Evolutionary conservation across 1,139 yeast species (phyloP).

Genomic region (Martiniozyma asiatica): DNA sequence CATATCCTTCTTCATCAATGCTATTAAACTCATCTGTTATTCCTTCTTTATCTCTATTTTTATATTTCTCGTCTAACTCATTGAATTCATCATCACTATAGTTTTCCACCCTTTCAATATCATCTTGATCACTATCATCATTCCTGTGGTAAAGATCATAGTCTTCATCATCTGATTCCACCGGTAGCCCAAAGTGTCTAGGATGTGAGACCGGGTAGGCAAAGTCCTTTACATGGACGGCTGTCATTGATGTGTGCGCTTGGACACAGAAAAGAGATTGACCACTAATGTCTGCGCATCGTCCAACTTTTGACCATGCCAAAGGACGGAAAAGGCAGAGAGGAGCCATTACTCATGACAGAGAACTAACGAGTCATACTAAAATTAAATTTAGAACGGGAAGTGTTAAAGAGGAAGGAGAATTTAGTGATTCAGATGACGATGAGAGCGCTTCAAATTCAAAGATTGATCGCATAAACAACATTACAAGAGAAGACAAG

Average conservation of each 20-base stretch:
- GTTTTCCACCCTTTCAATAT: conserved; percentile 1
- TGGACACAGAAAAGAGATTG: not conserved
- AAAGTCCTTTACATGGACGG: conserved; percentile 51
- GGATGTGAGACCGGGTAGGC: conserved; percentile 64
- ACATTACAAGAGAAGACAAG: conserved; percentile 25
- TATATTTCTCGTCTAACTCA: too few relatives aligned
- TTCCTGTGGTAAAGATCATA: too few relatives aligned
- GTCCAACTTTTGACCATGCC: conserved; percentile 85
- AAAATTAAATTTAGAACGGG: conserved; percentile 47
- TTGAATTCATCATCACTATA: conserved; percentile 1
- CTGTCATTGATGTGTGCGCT: not conserved
- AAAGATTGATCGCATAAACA: conserved; percentile 14
- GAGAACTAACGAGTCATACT: conserved; percentile 62
- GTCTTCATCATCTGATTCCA: conserved; percentile 6
- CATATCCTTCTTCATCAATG: too few relatives aligned
- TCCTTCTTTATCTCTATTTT: too few relatives aligned
- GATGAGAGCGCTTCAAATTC: conserved; percentile 23
- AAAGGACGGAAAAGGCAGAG: conserved; percentile 43
- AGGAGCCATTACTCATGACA: conserved; percentile 47
- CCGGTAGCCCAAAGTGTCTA: conserved; percentile 41
- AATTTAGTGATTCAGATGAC: conserved; percentile 16
- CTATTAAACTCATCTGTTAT: too few relatives aligned
- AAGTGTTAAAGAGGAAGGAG: conserved; percentile 19
- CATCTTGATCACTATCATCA: conserved; percentile 13
- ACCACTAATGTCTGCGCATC: conserved; percentile 74